These are phyloP conservation scores for Lentinula novae-zelandiae DNA, from an alignment of 1,284 basidiomycete genomes.

Conservation along the genomic window DNA sequence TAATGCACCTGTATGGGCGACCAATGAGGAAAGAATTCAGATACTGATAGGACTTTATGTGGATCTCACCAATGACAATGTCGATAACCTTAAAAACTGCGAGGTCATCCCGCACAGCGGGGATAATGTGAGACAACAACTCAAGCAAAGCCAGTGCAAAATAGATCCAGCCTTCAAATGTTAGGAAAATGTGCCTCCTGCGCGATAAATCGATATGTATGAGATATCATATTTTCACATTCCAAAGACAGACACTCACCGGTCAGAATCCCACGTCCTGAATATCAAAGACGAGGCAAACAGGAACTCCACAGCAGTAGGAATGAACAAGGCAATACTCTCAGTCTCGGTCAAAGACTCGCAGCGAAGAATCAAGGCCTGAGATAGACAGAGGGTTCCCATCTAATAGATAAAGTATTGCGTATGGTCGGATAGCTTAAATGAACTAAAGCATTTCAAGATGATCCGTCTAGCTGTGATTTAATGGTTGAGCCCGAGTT, in stretches of 20 bases:
- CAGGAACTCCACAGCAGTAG: slow-evolving; percentile 58
- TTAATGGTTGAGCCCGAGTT: not conserved
- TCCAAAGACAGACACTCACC: slow-evolving; percentile 36
- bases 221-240: not conserved
- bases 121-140: slow-evolving; percentile 51
- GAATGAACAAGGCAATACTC: slow-evolving; percentile 52
- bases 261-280: slow-evolving; percentile 45
- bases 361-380: slow-evolving; percentile 69
- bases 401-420: slow-evolving; percentile 19
- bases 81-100: slow-evolving; percentile 35
- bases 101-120: slow-evolving; percentile 39
- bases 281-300: slow-evolving; percentile 52
- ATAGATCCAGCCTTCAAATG: slow-evolving; percentile 58
- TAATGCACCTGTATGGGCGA: slow-evolving; percentile 36
- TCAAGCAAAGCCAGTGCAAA: slow-evolving; percentile 58
- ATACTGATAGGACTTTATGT: too few species aligned
- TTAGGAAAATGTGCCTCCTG: slow-evolving; percentile 56
- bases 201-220: slow-evolving; percentile 3
- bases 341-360: slow-evolving; percentile 44
- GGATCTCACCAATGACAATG: slow-evolving; percentile 34
- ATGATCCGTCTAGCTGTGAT: not conserved
- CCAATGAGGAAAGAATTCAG: not conserved
- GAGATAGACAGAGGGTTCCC: slow-evolving; percentile 61
- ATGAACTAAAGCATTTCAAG: slow-evolving; percentile 13
- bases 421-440: slow-evolving; percentile 12